Base-by-base conservation (phyloP, 306 rosid genomes). In the Fragaria iinumae region DNA sequence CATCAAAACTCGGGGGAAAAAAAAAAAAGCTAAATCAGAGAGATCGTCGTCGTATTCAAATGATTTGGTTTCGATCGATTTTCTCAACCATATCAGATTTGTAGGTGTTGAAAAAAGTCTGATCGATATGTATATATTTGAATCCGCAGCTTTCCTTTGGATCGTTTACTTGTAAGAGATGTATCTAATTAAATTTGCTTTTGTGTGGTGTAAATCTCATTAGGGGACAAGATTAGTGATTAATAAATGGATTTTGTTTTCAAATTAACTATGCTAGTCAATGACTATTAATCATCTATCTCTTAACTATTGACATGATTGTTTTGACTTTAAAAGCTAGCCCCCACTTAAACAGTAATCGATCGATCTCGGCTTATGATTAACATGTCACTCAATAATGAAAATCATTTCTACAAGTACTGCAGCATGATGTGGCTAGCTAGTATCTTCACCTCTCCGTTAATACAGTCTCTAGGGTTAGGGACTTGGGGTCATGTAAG, bases 61-160 rank as follows among this genome's bases (percentile, higher is more conserved):
- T 48, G 59, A 69, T 47, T 14, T 27, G 25, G 9, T 32, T 23
- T 32, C 4, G 36, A 32, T 27, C 13, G 41, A 56, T 69, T 69
- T 69, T 25, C n/a, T 45, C 7, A 25, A 56, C 62, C 1, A 69
- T 45, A n/a, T 32, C 36, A 45, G 39, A 69, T 60, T 45, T 18
- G 59, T 23, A 69, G 21, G 27, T 16, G 73, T 45, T 1, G 41
- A 12, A 1, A 47, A 23, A 69, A 27, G 25, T 47, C 59, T 14
- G 36, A 32, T 32, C 4, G 36, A 3, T 32, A 32, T 17, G 47
- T 2, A 27, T 20, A 1, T 47, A 70, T 70, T 48, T 25, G 74
- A 70, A 70, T 57, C 74, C 43, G 74, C 59, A 70, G 59, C 74
- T 70, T 47, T 56, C 29, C 63, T 21, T 29, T 21, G 6, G 11